Conservation (phyloP, 257 asterid genomes). For the Solanum etuberosum region DNA sequence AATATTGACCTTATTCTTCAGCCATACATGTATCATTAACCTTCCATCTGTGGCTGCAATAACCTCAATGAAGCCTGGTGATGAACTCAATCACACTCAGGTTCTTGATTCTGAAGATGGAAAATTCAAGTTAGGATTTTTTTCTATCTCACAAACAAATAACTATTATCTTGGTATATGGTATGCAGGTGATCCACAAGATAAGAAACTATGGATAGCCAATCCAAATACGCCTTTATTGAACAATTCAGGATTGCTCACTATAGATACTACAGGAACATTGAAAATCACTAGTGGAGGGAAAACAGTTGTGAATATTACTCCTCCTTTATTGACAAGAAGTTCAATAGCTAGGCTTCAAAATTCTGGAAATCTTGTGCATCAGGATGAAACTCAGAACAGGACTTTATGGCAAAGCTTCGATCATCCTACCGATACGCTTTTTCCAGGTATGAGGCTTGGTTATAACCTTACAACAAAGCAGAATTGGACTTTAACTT, state of each 20-base stretch:
- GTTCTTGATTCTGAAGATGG: neutral
- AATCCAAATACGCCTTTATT: neutral
- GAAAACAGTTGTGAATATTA: neutral
- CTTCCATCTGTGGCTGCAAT: neutral
- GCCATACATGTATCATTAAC: neutral
- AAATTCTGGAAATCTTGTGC: neutral
- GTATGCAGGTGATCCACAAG: neutral
- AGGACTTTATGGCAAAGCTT: slow-evolving; percentile 17
- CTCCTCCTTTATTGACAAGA: neutral
- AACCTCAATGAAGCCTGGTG: neutral
- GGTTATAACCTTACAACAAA: slow-evolving; percentile 28
- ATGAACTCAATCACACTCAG: neutral
- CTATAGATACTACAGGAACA: neutral
- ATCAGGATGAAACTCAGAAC: neutral
- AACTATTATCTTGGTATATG: neutral
- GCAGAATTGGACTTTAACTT: slow-evolving; percentile 28
- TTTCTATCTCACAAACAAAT: neutral
- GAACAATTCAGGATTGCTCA: neutral
- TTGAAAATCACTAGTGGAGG: neutral
- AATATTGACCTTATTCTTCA: neutral
- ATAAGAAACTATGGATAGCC: neutral
- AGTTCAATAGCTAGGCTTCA: neutral
- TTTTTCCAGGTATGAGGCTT: slow-evolving; percentile 49
- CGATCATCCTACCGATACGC: slow-evolving; percentile 44
- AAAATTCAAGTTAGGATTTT: neutral